Evolutionary conservation across 169 alveolate genomes (phyloP).

Genomic region (Besnoitia besnoiti): DNA sequence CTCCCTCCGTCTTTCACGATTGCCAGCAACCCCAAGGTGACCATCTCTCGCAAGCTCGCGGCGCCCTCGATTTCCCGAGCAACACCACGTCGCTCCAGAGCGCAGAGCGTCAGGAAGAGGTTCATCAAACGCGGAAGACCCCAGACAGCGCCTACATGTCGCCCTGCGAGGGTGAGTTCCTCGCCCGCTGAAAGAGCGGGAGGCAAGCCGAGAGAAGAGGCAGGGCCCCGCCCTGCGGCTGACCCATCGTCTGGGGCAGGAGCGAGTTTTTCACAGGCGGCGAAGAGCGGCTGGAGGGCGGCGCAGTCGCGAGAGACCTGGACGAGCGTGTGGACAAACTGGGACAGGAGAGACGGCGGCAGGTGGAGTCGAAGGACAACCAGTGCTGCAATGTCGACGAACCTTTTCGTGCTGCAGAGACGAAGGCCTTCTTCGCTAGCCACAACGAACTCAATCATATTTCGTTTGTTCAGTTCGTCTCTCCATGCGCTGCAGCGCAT

Average conservation of each 20-base stretch:
- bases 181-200: background rate
- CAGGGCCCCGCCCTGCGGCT: background rate
- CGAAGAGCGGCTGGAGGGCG: background rate
- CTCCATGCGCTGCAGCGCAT: background rate
- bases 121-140: background rate
- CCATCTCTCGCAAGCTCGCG: background rate
- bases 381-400: background rate
- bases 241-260: background rate
- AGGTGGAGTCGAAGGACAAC: background rate
- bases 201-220: background rate
- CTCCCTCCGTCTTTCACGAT: background rate
- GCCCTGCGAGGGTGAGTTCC: background rate
- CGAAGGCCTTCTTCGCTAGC: constrained; percentile 19
- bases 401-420: background rate
- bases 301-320: background rate
- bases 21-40: background rate
- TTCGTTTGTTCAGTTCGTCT: background rate
- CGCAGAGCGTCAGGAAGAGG: background rate
- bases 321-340: background rate
- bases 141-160: background rate
- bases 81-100: background rate
- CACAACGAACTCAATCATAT: background rate
- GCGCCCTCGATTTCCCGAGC: background rate
- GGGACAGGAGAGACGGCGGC: background rate
- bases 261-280: background rate